Conservation (phyloP, 2,329 filamentous ascomycete species). For the Pyrenophora teres region DNA sequence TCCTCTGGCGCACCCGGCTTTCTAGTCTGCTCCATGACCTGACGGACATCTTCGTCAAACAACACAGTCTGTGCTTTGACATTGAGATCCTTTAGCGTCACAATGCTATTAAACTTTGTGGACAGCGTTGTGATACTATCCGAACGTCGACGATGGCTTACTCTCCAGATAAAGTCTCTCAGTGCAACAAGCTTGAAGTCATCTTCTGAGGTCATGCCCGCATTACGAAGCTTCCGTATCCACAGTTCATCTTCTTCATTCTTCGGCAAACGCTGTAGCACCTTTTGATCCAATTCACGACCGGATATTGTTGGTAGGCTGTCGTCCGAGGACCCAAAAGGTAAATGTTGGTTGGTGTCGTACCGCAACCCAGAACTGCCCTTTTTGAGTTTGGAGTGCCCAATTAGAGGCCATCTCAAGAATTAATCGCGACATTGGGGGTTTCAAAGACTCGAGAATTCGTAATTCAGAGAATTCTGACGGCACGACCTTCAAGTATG, state of each 20-base stretch:
- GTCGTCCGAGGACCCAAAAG: conserved; percentile 64
- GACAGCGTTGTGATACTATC: conserved; percentile 50
- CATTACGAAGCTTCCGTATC: conserved; percentile 81
- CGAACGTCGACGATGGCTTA: conserved; percentile 72
- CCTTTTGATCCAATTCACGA: conserved; percentile 61
- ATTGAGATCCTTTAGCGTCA: conserved; percentile 74
- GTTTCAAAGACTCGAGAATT: conserved; percentile 81
- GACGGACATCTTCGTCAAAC: conserved; percentile 72
- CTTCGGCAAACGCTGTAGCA: conserved; percentile 67
- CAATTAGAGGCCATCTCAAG: conserved; percentile 86
- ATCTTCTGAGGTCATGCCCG: conserved; percentile 81
- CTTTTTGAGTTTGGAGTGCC: conserved; percentile 80
- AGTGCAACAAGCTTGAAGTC: conserved; percentile 87
- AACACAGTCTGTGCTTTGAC: conserved; percentile 88
- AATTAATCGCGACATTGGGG: conserved; percentile 75
- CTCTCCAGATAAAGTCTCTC: conserved; percentile 87
- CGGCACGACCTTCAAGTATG: conserved; percentile 78
- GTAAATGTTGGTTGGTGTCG: conserved; percentile 73
- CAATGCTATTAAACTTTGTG: conserved; percentile 67
- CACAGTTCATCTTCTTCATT: conserved; percentile 95
- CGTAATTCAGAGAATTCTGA: conserved; percentile 72
- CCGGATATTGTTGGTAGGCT: conserved; percentile 60
- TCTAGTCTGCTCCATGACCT: conserved; percentile 52
- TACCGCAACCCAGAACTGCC: conserved; percentile 84
- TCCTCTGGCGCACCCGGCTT: conserved; percentile 41